phyloP scores from a whole-genome alignment of 2,329 filamentous ascomycete species.

The Aureobasidium sp. region DNA sequence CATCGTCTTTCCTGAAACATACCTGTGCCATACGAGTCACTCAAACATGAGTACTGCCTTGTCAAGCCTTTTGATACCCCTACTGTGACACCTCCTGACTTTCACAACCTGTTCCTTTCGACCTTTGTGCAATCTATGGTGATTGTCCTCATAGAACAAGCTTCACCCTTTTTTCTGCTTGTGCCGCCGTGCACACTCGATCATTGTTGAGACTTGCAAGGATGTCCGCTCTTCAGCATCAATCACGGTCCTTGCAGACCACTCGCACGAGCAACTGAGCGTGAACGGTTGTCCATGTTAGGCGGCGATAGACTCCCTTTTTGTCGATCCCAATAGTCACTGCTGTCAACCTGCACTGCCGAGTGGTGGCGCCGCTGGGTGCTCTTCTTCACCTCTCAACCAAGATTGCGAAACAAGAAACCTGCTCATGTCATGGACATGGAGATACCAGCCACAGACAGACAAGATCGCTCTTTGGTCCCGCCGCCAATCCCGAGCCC shows the following conservation, averaged over 20 bases:
- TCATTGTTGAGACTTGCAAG: not conserved
- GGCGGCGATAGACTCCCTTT: not conserved
- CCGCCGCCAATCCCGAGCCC: not conserved
- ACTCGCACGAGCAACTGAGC: not conserved
- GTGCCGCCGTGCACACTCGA: not conserved
- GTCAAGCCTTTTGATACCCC: not conserved
- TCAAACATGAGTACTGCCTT: not conserved
- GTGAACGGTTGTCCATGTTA: not conserved
- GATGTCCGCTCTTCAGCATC: not conserved
- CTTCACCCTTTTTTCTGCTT: not conserved
- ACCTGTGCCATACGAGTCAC: not conserved
- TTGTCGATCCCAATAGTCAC: not conserved
- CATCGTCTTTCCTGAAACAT: not conserved
- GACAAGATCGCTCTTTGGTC: not conserved
- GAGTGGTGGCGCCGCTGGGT: not conserved
- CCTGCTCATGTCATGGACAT: not conserved
- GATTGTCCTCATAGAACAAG: not conserved
- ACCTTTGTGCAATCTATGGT: not conserved
- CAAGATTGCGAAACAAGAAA: not conserved
- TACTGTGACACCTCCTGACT: not conserved
- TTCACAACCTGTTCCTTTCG: not conserved
- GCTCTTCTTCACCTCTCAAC: not conserved
- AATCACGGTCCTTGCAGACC: not conserved
- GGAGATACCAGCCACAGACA: not conserved
- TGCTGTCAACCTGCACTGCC: slow-evolving; percentile 3